phyloP scores from a whole-genome alignment of 768 basidiomycete genomes.

The Phylloporus sp. region DNA sequence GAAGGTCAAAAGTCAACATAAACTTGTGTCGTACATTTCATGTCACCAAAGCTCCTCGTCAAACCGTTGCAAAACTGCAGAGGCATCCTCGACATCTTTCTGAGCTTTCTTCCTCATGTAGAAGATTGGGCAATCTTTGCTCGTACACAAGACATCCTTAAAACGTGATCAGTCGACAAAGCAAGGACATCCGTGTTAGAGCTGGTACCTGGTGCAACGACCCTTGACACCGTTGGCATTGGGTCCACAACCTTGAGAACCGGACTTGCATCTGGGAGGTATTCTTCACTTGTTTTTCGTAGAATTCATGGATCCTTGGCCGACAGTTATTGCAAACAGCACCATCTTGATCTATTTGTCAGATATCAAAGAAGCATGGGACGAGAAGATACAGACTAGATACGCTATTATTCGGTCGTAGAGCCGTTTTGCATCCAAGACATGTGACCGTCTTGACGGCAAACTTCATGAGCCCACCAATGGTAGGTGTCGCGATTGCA shows the following conservation, averaged over 20 bases:
- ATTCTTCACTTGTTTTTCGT: conserved; percentile 79
- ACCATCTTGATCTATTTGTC: conserved; percentile 50
- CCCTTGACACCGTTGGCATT: conserved; percentile 98
- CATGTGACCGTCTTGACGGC: conserved; percentile 95
- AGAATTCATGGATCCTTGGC: conserved; percentile 80
- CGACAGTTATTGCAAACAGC: conserved; percentile 95
- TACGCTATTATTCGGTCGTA: conserved; percentile 73
- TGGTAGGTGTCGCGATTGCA: conserved; percentile 92
- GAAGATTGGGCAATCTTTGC: conserved; percentile 97
- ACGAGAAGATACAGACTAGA: conserved; percentile 43
- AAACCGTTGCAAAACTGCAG: conserved; percentile 77
- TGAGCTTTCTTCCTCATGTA: conserved; percentile 99
- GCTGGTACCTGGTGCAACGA: conserved; percentile 82
- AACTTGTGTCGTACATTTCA: neutral
- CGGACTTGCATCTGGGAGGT: conserved; percentile 83
- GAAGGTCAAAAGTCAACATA: neutral
- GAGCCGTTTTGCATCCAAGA: conserved; percentile 89
- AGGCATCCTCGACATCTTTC: conserved; percentile 92
- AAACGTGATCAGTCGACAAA: neutral
- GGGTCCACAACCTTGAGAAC: conserved; percentile 95
- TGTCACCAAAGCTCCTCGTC: conserved; percentile 66
- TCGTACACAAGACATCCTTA: conserved; percentile 93
- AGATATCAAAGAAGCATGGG: conserved; percentile 2
- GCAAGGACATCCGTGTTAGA: neutral
- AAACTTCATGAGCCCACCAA: conserved; percentile 98